Conservation (phyloP, 2,329 filamentous ascomycete species). For the Microdochium paspali region DNA sequence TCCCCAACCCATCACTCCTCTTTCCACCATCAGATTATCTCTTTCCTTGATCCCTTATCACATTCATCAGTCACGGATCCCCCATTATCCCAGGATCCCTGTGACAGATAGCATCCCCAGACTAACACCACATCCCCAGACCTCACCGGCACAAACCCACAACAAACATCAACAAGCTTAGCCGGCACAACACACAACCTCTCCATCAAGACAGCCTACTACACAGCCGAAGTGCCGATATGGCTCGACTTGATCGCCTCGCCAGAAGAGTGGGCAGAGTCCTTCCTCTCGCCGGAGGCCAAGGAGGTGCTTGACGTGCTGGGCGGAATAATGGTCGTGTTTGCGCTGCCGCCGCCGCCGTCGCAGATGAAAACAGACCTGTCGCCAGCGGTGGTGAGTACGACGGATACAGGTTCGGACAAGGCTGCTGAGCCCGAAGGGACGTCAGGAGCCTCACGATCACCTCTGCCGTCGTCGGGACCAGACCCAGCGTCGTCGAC, state of each 20-base stretch:
- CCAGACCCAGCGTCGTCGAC: no score
- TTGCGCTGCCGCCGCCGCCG: conserved; percentile 26
- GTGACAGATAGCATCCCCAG: no score
- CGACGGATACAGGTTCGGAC: no score
- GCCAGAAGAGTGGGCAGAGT: conserved; percentile 43
- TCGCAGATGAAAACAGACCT: conserved; percentile 2
- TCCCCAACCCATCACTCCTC: no score
- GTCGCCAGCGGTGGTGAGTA: conserved; percentile 10
- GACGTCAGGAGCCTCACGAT: neutral
- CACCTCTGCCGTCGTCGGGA: conserved; percentile 1
- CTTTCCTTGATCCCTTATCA: no score
- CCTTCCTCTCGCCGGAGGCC: conserved; percentile 52
- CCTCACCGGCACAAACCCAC: conserved; percentile 38
- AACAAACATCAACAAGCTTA: conserved; percentile 29
- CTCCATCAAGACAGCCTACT: conserved; percentile 49
- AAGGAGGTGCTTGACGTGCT: conserved; percentile 52
- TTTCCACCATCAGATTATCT: no score
- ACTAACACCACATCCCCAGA: conserved; percentile 24
- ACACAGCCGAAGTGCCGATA: conserved; percentile 49
- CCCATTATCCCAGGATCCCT: no score
- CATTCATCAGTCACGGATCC: no score
- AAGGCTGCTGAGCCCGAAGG: no score
- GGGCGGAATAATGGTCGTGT: conserved; percentile 48
- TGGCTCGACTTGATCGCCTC: conserved; percentile 56
- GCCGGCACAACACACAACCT: conserved; percentile 52